A percentile compares a stretch with the other conserved stretches of the same genome.
phyloP scores from a whole-genome alignment of 148 eudicot species.

The Chenopodium formosanum region DNA sequence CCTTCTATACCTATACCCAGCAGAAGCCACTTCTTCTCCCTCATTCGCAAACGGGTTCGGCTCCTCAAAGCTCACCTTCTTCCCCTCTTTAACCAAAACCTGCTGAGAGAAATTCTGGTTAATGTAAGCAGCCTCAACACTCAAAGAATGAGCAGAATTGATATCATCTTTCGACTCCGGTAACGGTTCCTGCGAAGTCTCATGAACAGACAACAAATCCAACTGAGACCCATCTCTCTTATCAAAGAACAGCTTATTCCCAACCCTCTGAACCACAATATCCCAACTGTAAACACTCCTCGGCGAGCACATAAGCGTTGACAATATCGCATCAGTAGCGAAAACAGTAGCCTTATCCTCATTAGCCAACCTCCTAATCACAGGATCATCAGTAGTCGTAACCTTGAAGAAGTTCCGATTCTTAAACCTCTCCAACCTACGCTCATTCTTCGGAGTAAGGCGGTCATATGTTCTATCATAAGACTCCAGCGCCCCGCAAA shows the following conservation, averaged over 20 bases:
- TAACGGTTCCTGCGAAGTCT: slow-evolving; percentile 87
- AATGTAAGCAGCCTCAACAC: slow-evolving; percentile 87
- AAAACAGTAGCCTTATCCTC: slow-evolving; percentile 96
- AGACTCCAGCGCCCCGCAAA: slow-evolving; percentile 65
- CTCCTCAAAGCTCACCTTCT: slow-evolving; percentile 79
- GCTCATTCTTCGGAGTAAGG: slow-evolving; percentile 67
- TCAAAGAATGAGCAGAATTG: slow-evolving; percentile 68
- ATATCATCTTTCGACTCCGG: slow-evolving; percentile 92
- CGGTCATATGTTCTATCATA: slow-evolving; percentile 73
- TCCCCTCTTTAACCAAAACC: slow-evolving; percentile 71
- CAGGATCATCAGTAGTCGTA: slow-evolving; percentile 90
- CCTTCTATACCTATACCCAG: slow-evolving; percentile 80
- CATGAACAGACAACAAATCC: slow-evolving; percentile 69
- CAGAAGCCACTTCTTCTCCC: slow-evolving; percentile 94
- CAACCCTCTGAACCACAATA: slow-evolving; percentile 87
- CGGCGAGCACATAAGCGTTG: slow-evolving; percentile 83
- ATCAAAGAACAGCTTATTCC: slow-evolving; percentile 86
- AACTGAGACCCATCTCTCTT: slow-evolving; percentile 91
- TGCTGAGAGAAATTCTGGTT: slow-evolving; percentile 97
- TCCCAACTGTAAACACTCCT: slow-evolving; percentile 94
- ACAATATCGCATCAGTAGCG: slow-evolving; percentile 75
- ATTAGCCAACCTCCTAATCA: slow-evolving; percentile 75
- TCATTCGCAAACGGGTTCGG: slow-evolving; percentile 84
- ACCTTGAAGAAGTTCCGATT: slow-evolving; percentile 83
- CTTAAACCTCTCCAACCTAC: slow-evolving; percentile 74